Evolutionary conservation across 192 early-diverging fungal species (phyloP).

Genomic region (Backusella westeae): DNA sequence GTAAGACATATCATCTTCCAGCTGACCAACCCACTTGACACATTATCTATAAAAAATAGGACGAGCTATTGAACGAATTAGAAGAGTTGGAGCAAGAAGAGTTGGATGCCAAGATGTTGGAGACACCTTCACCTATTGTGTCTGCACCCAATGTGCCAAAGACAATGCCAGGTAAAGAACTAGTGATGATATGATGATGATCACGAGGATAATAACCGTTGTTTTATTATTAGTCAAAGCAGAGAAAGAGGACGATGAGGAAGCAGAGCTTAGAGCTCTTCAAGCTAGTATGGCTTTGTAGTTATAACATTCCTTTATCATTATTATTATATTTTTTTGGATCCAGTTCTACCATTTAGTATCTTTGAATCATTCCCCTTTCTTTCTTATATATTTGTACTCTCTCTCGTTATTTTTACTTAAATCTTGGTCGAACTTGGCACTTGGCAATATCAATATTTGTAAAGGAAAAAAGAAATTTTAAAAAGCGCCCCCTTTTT

Average conservation of each 20-base stretch:
- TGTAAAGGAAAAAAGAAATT: no score
- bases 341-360: not conserved
- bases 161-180: conserved; percentile 59
- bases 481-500: no score
- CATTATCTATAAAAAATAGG: conserved; percentile 2
- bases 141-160: conserved; percentile 62
- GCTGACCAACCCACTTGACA: not conserved
- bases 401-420: not conserved
- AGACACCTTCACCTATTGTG: conserved; percentile 62
- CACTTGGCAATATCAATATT: not conserved
- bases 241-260: conserved; percentile 66
- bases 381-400: not conserved
- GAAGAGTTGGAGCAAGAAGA: conserved; percentile 94
- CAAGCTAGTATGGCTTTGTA: conserved; percentile 78
- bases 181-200: not conserved
- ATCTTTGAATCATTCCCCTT: not conserved
- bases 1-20: conserved; percentile 23
- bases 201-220: not conserved
- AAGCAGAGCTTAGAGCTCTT: conserved; percentile 77
- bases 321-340: not conserved
- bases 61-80: conserved; percentile 87
- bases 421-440: not conserved
- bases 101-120: conserved; percentile 80
- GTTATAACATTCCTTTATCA: not conserved
- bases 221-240: not conserved